phyloP scores from a whole-genome alignment of 768 basidiomycete genomes.

The Zangia roseola region DNA sequence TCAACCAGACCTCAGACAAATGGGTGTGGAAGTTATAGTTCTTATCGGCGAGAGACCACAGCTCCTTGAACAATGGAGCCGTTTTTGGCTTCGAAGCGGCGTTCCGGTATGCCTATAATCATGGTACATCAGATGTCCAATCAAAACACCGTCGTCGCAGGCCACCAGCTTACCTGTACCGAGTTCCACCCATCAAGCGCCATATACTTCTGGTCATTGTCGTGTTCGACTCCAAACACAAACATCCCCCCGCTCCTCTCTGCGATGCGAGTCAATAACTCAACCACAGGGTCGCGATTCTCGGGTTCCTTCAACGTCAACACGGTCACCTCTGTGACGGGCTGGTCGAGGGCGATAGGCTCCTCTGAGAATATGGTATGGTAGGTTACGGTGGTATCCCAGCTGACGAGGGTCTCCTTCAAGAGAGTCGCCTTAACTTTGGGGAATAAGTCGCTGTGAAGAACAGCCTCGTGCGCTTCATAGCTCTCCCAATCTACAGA shows the following conservation, averaged over 20 bases:
- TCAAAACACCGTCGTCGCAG: not conserved
- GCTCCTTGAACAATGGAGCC: constrained; percentile 1
- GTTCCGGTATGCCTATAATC: constrained; percentile 23
- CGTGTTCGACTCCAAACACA: constrained; percentile 20
- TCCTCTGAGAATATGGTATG: constrained; percentile 21
- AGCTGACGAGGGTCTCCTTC: not conserved
- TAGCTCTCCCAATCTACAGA: constrained; percentile 28
- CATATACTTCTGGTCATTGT: constrained; percentile 21
- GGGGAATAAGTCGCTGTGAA: constrained; percentile 1
- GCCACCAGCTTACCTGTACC: constrained; percentile 14
- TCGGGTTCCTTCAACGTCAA: constrained; percentile 22
- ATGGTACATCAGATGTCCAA: too few relatives aligned
- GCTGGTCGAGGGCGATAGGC: not conserved
- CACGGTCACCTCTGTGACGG: constrained; percentile 6
- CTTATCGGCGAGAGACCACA: constrained; percentile 14
- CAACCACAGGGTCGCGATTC: constrained; percentile 17
- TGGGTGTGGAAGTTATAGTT: constrained; percentile 17
- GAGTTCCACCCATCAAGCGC: constrained; percentile 21
- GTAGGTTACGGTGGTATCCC: constrained; percentile 9
- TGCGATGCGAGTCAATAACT: constrained; percentile 9
- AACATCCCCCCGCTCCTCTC: constrained; percentile 10
- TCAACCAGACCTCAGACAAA: not conserved
- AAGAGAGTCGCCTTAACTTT: not conserved
- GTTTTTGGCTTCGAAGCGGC: constrained; percentile 7
- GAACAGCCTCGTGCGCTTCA: constrained; percentile 19